phyloP scores from a whole-genome alignment of 1,284 basidiomycete species.

The Tetrapyrgos nigripes region DNA sequence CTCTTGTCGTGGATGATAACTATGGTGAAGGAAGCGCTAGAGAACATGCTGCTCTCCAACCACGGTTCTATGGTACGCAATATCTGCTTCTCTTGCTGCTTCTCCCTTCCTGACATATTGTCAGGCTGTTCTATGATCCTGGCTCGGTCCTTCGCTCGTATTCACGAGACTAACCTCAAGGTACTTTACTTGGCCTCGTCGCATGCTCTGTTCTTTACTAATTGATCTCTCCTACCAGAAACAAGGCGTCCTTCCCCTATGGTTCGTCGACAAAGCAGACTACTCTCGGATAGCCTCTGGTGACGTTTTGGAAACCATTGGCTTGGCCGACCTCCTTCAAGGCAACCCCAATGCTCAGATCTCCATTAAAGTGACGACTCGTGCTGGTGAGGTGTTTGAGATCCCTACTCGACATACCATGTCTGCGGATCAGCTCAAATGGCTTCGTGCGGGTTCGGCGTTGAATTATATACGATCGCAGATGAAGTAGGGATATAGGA shows the following conservation, averaged over 20 bases:
- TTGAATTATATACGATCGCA: slow-evolving; percentile 82
- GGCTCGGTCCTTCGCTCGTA: slow-evolving; percentile 95
- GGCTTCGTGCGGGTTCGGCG: slow-evolving; percentile 87
- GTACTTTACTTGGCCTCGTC: slow-evolving; percentile 43
- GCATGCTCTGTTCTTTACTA: background rate
- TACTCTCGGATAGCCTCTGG: slow-evolving; percentile 85
- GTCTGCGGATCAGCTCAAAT: slow-evolving; percentile 87
- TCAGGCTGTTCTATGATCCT: slow-evolving; percentile 84
- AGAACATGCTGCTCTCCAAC: slow-evolving; percentile 97
- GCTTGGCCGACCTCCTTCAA: slow-evolving; percentile 58
- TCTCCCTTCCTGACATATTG: background rate
- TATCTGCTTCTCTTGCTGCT: background rate
- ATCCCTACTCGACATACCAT: slow-evolving; percentile 87
- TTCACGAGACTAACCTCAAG: slow-evolving; percentile 98
- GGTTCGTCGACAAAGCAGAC: slow-evolving; percentile 88
- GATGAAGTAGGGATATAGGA: slow-evolving; percentile 31
- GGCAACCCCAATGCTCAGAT: slow-evolving; percentile 60
- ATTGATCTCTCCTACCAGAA: slow-evolving; percentile 59
- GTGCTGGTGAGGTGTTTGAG: slow-evolving; percentile 67
- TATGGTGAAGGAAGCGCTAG: slow-evolving; percentile 99
- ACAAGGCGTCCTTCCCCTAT: slow-evolving; percentile 93
- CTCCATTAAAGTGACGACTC: slow-evolving; percentile 74
- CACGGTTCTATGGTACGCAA: slow-evolving; percentile 86
- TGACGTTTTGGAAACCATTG: slow-evolving; percentile 67
- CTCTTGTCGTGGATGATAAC: slow-evolving; percentile 94